Conservation (phyloP, 768 basidiomycete genomes). For the Coprinellus micaceus region DNA sequence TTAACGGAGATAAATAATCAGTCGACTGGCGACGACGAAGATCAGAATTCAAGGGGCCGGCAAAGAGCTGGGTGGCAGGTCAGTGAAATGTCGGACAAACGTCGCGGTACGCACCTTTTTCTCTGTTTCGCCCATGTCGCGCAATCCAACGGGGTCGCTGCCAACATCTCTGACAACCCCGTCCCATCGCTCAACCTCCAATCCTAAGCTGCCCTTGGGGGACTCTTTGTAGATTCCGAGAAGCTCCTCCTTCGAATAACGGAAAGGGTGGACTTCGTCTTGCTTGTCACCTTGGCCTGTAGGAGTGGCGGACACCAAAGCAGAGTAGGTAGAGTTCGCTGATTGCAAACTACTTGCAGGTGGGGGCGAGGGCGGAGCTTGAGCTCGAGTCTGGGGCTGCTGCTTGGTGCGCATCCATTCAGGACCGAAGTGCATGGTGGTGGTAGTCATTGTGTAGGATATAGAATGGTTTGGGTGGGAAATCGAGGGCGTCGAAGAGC, state of each 20-base stretch:
- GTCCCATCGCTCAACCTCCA: conserved; percentile 88
- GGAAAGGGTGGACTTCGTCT: conserved; percentile 74
- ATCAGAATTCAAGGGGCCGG: conserved; percentile 82
- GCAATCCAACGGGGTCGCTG: conserved; percentile 67
- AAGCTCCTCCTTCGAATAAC: conserved; percentile 83
- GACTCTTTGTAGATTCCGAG: conserved; percentile 81
- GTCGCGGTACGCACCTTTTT: conserved; percentile 65
- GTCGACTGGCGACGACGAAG: conserved; percentile 80
- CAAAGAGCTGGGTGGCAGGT: conserved; percentile 56
- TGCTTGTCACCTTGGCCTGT: conserved; percentile 49
- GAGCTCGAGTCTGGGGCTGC: conserved; percentile 49
- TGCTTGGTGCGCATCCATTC: conserved; percentile 91
- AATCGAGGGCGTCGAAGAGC: conserved; percentile 15
- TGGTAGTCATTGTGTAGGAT: conserved; percentile 44
- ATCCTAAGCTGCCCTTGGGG: conserved; percentile 65
- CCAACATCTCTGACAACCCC: conserved; percentile 79
- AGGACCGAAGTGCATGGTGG: conserved; percentile 87
- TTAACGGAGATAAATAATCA: conserved; percentile 63
- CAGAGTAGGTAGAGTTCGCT: conserved; percentile 66
- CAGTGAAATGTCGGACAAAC: neutral
- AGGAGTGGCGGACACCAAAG: conserved; percentile 56
- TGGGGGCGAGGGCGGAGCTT: conserved; percentile 59
- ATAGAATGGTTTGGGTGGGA: conserved; percentile 18
- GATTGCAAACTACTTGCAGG: conserved; percentile 39
- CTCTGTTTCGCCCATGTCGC: conserved; percentile 79